These are phyloP conservation scores for Blepharisma stoltei DNA, from an alignment of 73 alveolate genomes.

Conservation along the genomic window DNA sequence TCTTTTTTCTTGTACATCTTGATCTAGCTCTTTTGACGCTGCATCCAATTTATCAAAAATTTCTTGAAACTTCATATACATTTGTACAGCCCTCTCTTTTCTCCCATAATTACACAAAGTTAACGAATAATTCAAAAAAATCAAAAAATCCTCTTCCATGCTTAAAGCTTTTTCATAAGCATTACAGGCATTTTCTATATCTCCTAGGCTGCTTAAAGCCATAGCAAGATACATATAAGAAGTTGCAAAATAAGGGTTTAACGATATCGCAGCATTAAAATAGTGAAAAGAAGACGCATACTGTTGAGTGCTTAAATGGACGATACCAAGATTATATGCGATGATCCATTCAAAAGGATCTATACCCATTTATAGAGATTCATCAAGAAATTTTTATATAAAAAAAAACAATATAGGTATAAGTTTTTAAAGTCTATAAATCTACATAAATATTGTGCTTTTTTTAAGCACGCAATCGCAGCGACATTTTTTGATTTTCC, in stretches of 20 bases:
- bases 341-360: constrained; percentile 93
- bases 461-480: constrained; percentile 89
- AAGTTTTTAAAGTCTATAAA: too few relatives aligned
- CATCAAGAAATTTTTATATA: too few relatives aligned
- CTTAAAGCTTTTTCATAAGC: constrained; percentile 78
- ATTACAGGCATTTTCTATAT: constrained; percentile 76
- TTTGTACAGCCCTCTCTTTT: constrained; percentile 63
- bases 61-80: constrained; percentile 49
- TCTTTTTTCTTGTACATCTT: neutral
- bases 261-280: constrained; percentile 81
- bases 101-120: constrained; percentile 61
- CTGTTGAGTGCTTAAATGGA: constrained; percentile 73
- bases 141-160: constrained; percentile 67
- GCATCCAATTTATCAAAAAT: constrained; percentile 53
- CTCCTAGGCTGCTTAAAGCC: constrained; percentile 68
- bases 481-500: constrained; percentile 93
- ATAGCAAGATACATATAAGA: constrained; percentile 82
- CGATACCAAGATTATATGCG: constrained; percentile 86
- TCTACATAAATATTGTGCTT: constrained; percentile 87
- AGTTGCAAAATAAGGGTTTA: constrained; percentile 71
- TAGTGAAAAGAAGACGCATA: constrained; percentile 86
- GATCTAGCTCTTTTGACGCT: constrained; percentile 60
- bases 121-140: constrained; percentile 70
- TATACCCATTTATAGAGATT: too few relatives aligned
- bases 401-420: too few relatives aligned